These are phyloP conservation scores for Acer negundo DNA, from an alignment of 345 rosid genomes.

Conservation along the genomic window DNA sequence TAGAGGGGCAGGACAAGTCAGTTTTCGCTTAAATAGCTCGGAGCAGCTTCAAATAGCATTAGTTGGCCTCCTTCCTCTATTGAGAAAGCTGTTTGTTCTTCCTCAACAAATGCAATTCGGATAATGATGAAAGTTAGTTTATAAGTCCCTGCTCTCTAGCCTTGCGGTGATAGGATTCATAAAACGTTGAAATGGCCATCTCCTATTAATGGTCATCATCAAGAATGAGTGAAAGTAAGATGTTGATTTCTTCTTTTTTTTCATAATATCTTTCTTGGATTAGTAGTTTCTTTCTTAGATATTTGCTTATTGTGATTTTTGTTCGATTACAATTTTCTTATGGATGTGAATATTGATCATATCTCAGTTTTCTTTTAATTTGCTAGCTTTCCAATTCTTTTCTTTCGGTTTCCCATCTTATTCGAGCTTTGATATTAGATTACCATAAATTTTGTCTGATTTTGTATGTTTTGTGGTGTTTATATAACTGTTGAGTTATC, in stretches of 20 bases:
- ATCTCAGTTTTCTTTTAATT: neutral
- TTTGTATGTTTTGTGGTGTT: too few relatives aligned
- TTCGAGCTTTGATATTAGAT: too few relatives aligned
- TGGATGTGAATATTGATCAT: neutral
- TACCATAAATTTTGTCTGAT: too few relatives aligned
- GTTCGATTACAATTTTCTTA: conserved; percentile 8
- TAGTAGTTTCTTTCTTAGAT: conserved; percentile 21
- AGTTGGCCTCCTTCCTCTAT: conserved; percentile 66
- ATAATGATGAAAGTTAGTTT: conserved; percentile 58
- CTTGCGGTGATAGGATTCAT: conserved; percentile 26
- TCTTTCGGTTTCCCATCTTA: neutral
- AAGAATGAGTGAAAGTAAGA: conserved; percentile 32
- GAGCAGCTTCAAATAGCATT: conserved; percentile 90
- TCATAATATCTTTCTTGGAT: conserved; percentile 8
- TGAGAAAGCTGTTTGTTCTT: conserved; percentile 65
- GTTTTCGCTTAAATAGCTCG: conserved; percentile 74
- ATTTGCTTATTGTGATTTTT: conserved; percentile 27
- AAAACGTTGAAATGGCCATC: conserved; percentile 23
- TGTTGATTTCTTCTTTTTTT: conserved; percentile 8
- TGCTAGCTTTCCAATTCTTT: neutral
- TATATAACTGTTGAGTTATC: too few relatives aligned
- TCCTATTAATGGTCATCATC: conserved; percentile 16
- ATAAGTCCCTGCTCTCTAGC: conserved; percentile 36
- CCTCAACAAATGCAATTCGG: conserved; percentile 62
- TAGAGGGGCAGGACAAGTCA: conserved; percentile 88